Evolutionary conservation across 306 rosid species (phyloP).

Genomic region (Inga laurina): DNA sequence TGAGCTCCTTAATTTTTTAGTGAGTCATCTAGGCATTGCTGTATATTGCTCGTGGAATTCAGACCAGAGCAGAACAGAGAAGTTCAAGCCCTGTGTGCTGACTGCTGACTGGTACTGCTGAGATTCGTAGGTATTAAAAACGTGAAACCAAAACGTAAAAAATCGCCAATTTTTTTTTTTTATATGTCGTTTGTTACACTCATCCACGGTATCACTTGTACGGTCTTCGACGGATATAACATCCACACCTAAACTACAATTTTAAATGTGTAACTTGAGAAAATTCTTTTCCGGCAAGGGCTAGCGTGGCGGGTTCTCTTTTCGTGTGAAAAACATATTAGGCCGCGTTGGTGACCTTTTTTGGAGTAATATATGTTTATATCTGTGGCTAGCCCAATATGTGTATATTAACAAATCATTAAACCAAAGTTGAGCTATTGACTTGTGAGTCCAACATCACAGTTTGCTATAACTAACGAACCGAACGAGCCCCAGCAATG

Average conservation of each 20-base stretch:
- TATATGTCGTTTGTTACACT: not conserved
- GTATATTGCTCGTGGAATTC: not conserved
- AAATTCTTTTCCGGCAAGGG: not conserved
- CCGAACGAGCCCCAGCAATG: conserved; percentile 17
- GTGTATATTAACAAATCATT: conserved; percentile 23
- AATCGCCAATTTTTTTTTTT: not conserved
- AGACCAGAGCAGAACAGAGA: not conserved
- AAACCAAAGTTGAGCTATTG: not conserved
- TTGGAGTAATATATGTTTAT: not conserved
- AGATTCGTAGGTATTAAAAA: not conserved
- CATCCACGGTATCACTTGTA: not conserved
- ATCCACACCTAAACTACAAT: conserved; percentile 56
- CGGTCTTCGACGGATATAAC: conserved; percentile 38
- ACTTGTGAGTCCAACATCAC: conserved; percentile 7
- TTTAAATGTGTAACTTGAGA: not conserved
- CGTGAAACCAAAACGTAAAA: not conserved
- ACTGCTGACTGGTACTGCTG: not conserved
- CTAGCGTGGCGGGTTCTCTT: conserved; percentile 35
- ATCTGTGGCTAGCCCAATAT: not conserved
- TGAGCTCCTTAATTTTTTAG: too few species aligned
- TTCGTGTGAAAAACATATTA: conserved; percentile 45
- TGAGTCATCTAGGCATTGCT: not conserved
- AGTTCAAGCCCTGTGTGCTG: not conserved
- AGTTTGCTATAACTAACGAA: conserved; percentile 42
- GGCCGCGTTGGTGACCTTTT: conserved; percentile 36